These are phyloP conservation scores for Neostapfia colusana DNA, from an alignment of 176 grass and related monocot species.

Conservation along the genomic window DNA sequence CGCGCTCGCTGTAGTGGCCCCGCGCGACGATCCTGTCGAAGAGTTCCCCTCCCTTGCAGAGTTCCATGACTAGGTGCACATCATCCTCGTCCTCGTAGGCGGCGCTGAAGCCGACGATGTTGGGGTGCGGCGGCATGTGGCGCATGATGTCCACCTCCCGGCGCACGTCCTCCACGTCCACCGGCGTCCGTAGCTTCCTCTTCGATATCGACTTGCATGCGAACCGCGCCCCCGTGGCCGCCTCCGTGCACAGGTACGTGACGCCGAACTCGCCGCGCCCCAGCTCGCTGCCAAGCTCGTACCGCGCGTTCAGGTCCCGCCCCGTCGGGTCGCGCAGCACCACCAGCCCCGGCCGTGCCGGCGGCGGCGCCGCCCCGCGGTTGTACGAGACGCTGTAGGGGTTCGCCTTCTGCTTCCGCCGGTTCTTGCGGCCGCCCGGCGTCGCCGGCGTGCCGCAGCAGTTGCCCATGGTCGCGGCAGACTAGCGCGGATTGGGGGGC, in stretches of 20 bases:
- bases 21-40: slow-evolving; percentile 91
- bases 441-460: slow-evolving; percentile 56
- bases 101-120: slow-evolving; percentile 84
- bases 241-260: slow-evolving; percentile 69
- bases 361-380: neutral
- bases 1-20: slow-evolving; percentile 87
- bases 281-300: slow-evolving; percentile 59
- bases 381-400: slow-evolving; percentile 54
- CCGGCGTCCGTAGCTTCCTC: slow-evolving; percentile 63
- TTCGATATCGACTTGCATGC: slow-evolving; percentile 82
- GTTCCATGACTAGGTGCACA: slow-evolving; percentile 98
- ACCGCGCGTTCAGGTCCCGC: slow-evolving; percentile 42
- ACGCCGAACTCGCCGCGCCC: slow-evolving; percentile 75
- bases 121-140: slow-evolving; percentile 71
- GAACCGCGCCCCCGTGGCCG: slow-evolving; percentile 36
- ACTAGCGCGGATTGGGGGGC: neutral
- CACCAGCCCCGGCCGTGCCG: slow-evolving; percentile 41
- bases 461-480: slow-evolving; percentile 55
- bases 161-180: slow-evolving; percentile 92
- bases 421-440: slow-evolving; percentile 14
- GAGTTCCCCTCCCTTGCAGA: slow-evolving; percentile 94
- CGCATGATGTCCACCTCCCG: slow-evolving; percentile 98
- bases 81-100: slow-evolving; percentile 86
- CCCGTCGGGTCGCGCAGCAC: slow-evolving; percentile 57
- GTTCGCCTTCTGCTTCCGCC: slow-evolving; percentile 35